Conservation (phyloP, 495 filamentous ascomycete species). For the Amphirosellinia nigrospora region DNA sequence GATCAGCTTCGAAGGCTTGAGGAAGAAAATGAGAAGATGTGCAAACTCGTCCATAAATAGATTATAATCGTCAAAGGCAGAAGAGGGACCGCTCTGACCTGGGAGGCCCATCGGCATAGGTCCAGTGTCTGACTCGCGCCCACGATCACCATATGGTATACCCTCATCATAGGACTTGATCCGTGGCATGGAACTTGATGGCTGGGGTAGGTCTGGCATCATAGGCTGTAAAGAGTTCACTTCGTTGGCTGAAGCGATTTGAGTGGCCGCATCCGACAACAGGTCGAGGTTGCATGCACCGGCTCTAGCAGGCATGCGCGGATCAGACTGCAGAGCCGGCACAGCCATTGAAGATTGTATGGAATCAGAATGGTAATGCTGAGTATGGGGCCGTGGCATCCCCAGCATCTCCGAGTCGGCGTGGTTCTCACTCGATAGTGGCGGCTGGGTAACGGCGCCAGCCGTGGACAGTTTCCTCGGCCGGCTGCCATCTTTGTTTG, state of each 20-base stretch:
- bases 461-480: conserved; percentile 55
- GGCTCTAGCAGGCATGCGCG: conserved; percentile 49
- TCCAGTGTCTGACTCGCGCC: conserved; percentile 48
- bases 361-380: conserved; percentile 46
- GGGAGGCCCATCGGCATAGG: conserved; percentile 47
- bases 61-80: conserved; percentile 55
- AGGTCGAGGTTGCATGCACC: conserved; percentile 58
- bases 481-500: conserved; percentile 52
- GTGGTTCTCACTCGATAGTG: conserved; percentile 46
- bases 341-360: conserved; percentile 46
- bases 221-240: conserved; percentile 55
- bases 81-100: conserved; percentile 44
- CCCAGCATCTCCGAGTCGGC: conserved; percentile 54
- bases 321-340: conserved; percentile 47
- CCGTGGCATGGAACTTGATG: conserved; percentile 44
- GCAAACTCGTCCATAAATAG: conserved; percentile 59
- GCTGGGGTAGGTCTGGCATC: conserved; percentile 49
- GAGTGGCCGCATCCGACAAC: conserved; percentile 58
- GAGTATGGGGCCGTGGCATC: conserved; percentile 43
- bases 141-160: conserved; percentile 50
- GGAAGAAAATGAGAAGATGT: conserved; percentile 55
- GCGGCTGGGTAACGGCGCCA: conserved; percentile 33
- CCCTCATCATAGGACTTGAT: conserved; percentile 55
- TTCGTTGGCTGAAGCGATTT: conserved; percentile 56
- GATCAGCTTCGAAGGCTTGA: conserved; percentile 54